Conservation (phyloP, 768 basidiomycete species). For the Termitomyces sp. region DNA sequence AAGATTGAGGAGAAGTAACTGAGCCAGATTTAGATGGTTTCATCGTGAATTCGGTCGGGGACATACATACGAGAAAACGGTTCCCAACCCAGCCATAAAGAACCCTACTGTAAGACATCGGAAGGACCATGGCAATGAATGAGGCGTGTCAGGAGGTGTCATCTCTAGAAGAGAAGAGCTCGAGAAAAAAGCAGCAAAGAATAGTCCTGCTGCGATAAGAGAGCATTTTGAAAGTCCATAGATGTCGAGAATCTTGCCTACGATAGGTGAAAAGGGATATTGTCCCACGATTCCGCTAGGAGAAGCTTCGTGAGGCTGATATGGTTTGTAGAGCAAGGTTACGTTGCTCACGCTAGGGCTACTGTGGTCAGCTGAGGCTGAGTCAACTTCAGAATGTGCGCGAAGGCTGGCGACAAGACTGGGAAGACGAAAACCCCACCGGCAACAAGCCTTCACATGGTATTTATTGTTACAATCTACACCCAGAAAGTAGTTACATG, state of each 20-base stretch:
- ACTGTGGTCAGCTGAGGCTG: constrained; percentile 81
- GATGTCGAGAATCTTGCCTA: constrained; percentile 65
- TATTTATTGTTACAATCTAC: neutral
- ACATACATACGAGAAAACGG: constrained; percentile 72
- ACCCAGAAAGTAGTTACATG: neutral
- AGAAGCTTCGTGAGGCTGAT: constrained; percentile 3
- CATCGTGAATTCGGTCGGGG: neutral
- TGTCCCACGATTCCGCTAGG: constrained; percentile 78
- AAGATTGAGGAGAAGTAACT: constrained; percentile 75
- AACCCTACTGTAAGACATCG: constrained; percentile 54
- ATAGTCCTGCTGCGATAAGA: constrained; percentile 54
- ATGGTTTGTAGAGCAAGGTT: neutral
- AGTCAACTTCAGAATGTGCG: constrained; percentile 54
- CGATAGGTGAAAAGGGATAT: constrained; percentile 70
- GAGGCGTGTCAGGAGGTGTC: constrained; percentile 33
- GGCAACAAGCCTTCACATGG: constrained; percentile 53
- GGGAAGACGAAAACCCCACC: constrained; percentile 84
- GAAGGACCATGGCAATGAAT: constrained; percentile 43
- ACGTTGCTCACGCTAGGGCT: constrained; percentile 58
- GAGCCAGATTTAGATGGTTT: constrained; percentile 1
- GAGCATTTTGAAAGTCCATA: constrained; percentile 71
- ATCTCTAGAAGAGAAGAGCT: constrained; percentile 58
- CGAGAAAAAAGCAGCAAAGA: constrained; percentile 55
- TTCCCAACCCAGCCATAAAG: constrained; percentile 61
- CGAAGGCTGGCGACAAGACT: constrained; percentile 62